phyloP scores from a whole-genome alignment of 106 monocot genomes.

The Iris macrosiphon region DNA sequence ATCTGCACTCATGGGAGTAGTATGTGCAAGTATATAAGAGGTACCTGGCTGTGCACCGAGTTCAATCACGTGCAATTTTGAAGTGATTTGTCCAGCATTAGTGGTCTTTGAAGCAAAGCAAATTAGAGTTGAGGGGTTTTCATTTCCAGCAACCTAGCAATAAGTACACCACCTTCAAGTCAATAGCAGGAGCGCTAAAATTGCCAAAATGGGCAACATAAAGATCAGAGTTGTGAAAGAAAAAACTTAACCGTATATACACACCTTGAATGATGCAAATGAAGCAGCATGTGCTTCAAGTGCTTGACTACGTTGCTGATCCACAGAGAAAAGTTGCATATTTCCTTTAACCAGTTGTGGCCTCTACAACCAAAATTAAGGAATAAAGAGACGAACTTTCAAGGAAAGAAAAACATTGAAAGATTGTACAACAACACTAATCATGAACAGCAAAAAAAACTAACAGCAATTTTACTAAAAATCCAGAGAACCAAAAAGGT shows the following conservation, averaged over 20 bases:
- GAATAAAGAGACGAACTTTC: background rate
- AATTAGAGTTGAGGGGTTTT: constrained; percentile 83
- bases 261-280: constrained; percentile 85
- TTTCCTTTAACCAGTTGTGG: constrained; percentile 98
- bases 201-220: constrained; percentile 2
- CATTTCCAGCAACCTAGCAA: constrained; percentile 70
- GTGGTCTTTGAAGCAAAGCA: constrained; percentile 88
- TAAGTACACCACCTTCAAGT: background rate
- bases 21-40: background rate
- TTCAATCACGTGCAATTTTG: constrained; percentile 98
- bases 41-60: constrained; percentile 96
- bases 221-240: background rate
- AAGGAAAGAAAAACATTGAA: too few relatives aligned
- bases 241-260: background rate
- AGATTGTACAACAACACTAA: too few relatives aligned
- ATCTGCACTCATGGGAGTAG: background rate
- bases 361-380: constrained; percentile 38
- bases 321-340: constrained; percentile 98
- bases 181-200: background rate
- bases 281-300: constrained; percentile 99
- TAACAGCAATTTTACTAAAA: too few relatives aligned
- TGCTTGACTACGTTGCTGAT: constrained; percentile 97
- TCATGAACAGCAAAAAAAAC: too few relatives aligned
- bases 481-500: too few relatives aligned
- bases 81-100: constrained; percentile 90